Evolutionary conservation across 345 rosid genomes (phyloP).

Genomic region (Sonneratia alba): DNA sequence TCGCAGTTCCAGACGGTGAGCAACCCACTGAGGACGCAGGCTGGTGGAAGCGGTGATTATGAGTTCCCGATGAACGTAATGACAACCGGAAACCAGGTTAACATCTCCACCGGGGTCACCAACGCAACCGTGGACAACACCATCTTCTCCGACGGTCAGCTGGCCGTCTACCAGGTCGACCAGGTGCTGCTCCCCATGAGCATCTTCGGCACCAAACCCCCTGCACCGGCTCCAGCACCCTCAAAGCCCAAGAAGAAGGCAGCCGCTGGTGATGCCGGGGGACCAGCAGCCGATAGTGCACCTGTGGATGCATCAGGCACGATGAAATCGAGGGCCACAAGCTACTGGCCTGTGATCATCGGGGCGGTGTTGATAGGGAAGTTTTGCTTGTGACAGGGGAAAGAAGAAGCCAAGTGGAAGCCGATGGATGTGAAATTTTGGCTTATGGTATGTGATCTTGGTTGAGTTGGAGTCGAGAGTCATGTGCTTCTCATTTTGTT

Average conservation of each 20-base stretch:
- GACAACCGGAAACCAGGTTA: constrained; percentile 26
- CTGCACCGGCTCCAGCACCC: constrained; percentile 37
- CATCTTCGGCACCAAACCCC: constrained; percentile 35
- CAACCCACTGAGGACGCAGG: constrained; percentile 34
- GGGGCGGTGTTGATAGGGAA: constrained; percentile 10
- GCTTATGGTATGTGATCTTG: constrained; percentile 3
- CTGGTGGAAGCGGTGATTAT: constrained; percentile 21
- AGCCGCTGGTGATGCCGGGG: constrained; percentile 4
- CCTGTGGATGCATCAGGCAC: constrained; percentile 20
- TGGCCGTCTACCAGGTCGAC: constrained; percentile 34
- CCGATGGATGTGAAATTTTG: constrained; percentile 1
- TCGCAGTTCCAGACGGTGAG: constrained; percentile 36
- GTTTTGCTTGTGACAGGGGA: constrained; percentile 5
- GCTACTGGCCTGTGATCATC: neutral
- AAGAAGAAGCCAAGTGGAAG: neutral
- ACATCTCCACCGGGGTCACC: constrained; percentile 32
- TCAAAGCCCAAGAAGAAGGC: constrained; percentile 19
- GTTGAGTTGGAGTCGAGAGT: neutral
- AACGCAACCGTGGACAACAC: constrained; percentile 29
- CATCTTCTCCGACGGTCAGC: constrained; percentile 27
- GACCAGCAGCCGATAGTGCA: constrained; percentile 6
- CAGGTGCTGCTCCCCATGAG: constrained; percentile 39
- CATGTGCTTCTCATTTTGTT: neutral
- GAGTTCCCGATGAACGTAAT: constrained; percentile 25
- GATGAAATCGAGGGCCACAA: neutral